Evolutionary conservation across 2,329 filamentous ascomycete genomes (phyloP).

Genomic region (Ophiognomonia clavigignenti-juglandacearum): DNA sequence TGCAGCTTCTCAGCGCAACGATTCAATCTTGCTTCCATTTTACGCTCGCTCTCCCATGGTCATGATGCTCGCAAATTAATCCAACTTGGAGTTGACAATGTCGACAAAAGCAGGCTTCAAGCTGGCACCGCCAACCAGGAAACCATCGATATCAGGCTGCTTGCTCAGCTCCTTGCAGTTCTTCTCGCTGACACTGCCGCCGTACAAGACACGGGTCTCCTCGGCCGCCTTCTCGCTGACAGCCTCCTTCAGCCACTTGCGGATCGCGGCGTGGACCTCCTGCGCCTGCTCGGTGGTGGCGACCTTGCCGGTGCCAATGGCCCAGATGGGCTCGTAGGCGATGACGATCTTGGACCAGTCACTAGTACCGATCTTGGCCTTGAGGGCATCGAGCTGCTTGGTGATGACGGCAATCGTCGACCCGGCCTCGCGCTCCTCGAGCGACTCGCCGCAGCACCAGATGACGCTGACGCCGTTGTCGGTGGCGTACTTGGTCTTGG

Average conservation of each 20-base stretch:
- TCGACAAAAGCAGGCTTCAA: conserved; percentile 85
- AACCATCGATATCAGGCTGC: conserved; percentile 94
- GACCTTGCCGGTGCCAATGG: conserved; percentile 88
- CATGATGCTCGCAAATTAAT: conserved; percentile 22
- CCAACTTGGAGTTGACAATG: conserved; percentile 55
- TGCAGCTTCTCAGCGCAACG: neutral
- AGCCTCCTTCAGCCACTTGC: conserved; percentile 77
- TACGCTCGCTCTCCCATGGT: neutral
- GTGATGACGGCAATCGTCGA: conserved; percentile 86
- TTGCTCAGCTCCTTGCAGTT: conserved; percentile 92
- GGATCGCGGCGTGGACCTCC: conserved; percentile 89
- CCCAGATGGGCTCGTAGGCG: conserved; percentile 99
- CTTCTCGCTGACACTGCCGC: conserved; percentile 95
- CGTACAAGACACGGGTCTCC: conserved; percentile 90
- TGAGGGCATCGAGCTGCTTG: conserved; percentile 74
- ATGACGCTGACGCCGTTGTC: conserved; percentile 87
- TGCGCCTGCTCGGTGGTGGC: conserved; percentile 86
- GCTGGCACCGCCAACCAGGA: conserved; percentile 93
- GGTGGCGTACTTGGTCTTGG: conserved; percentile 90
- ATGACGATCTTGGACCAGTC: conserved; percentile 95
- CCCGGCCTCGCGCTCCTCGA: conserved; percentile 83
- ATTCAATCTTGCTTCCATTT: too few relatives aligned
- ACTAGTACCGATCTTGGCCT: conserved; percentile 57
- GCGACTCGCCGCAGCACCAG: conserved; percentile 93
- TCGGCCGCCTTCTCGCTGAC: conserved; percentile 73